Conservation (phyloP, 495 filamentous ascomycete genomes). For the Copromyces sp. region DNA sequence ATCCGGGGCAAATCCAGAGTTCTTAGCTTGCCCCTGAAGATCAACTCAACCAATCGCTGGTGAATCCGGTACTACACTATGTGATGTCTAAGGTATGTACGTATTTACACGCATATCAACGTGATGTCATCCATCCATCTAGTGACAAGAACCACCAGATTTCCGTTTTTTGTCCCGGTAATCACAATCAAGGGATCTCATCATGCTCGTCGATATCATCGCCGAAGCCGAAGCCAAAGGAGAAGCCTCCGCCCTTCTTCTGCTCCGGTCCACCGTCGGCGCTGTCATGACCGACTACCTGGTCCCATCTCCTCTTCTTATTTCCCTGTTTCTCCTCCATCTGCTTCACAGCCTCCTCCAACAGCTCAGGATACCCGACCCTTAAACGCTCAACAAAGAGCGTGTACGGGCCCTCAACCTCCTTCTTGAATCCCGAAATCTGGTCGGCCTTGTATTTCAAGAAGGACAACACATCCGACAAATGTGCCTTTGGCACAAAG, state of each 20-base stretch:
- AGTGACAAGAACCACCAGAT: background rate
- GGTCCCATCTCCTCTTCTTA: constrained; percentile 82
- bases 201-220: constrained; percentile 40
- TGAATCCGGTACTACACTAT: background rate
- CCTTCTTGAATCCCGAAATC: constrained; percentile 72
- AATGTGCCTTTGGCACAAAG: constrained; percentile 73
- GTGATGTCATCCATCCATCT: background rate
- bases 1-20: background rate
- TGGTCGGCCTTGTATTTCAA: constrained; percentile 72
- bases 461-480: constrained; percentile 69
- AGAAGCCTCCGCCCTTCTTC: constrained; percentile 52
- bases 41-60: background rate
- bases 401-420: constrained; percentile 62
- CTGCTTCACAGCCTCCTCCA: constrained; percentile 53
- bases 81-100: background rate
- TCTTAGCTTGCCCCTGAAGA: background rate
- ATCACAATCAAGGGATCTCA: constrained; percentile 24
- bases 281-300: constrained; percentile 46
- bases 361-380: constrained; percentile 50
- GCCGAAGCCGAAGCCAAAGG: constrained; percentile 68
- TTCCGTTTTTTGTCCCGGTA: background rate
- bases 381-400: constrained; percentile 65
- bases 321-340: constrained; percentile 49
- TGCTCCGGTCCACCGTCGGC: constrained; percentile 23
- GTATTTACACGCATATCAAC: background rate